phyloP scores from a whole-genome alignment of 2,329 filamentous ascomycete genomes.

The Fusarium sororula region DNA sequence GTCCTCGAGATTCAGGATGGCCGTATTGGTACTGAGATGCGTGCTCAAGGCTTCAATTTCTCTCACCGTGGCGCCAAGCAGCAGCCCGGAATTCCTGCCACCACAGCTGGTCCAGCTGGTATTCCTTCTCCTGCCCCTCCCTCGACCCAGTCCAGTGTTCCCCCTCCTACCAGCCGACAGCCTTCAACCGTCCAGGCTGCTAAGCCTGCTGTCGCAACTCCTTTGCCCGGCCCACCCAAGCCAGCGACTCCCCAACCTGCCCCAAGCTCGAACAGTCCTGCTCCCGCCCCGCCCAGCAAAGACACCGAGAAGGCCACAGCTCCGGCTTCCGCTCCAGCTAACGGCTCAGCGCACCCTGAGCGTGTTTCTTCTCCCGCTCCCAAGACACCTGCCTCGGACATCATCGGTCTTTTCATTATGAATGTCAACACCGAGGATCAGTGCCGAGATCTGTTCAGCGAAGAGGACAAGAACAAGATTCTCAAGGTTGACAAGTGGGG shows the following conservation, averaged over 20 bases:
- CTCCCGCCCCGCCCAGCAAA: constrained; percentile 54
- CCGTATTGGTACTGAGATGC: constrained; percentile 97
- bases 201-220: constrained; percentile 54
- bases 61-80: constrained; percentile 92
- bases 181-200: constrained; percentile 50
- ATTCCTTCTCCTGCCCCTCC: constrained; percentile 49
- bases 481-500: constrained; percentile 81
- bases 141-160: constrained; percentile 49
- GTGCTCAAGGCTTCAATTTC: constrained; percentile 99
- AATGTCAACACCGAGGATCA: constrained; percentile 86
- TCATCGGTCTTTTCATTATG: constrained; percentile 88
- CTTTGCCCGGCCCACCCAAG: constrained; percentile 49
- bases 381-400: constrained; percentile 70
- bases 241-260: constrained; percentile 60
- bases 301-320: constrained; percentile 65
- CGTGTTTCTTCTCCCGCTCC: constrained; percentile 65
- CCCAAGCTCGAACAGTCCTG: constrained; percentile 51
- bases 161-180: constrained; percentile 49
- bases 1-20: constrained; percentile 95
- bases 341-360: constrained; percentile 64
- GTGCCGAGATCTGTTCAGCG: constrained; percentile 80
- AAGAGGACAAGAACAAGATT: constrained; percentile 86
- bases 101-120: constrained; percentile 41
- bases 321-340: constrained; percentile 56
- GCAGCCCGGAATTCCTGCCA: constrained; percentile 53